Base-by-base conservation (phyloP, 2,329 filamentous ascomycete species). In the Bipolaris gigantea region DNA sequence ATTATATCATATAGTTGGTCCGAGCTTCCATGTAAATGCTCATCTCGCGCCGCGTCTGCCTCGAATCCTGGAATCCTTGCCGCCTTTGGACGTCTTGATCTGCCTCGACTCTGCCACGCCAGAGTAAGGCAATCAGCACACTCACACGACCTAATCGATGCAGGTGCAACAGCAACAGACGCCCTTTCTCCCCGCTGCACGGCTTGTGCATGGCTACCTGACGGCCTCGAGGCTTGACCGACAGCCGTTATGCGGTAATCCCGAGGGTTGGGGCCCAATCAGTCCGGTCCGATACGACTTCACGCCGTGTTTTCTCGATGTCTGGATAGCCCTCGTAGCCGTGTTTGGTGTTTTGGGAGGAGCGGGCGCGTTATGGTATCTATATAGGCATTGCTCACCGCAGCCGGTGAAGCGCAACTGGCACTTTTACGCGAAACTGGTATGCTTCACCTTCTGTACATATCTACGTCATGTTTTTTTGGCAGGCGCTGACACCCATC, bases 291-390 rank as follows among this genome's bases (percentile, higher is more conserved):
- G 93, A 73, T 97, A 91, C 76, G 94, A 99, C 77, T 92, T 99
- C 69, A 97, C 94, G 15, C 93, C 94, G 36, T 99, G 94, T 79
- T 99, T 99, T 72, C 86, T 97, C 67, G 95, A 99, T 73, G 85
- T 96, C 19, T 92, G 90, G 85, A 85, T 97, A 55, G 85, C 89
- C 32, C 77, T 82, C 1, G 89, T 96, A 25, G 90, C 90, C 8
- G 81, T 81, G 13, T 95, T 88, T 77, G 92, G 93, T 15, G 80
- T 97, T 21, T 50, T 97, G 21, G 82, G 88, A 59, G 94, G 94
- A 53, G 81, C 86, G 7, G 81, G 86, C 41, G 91, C 93, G 27
- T 77, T 96, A 38, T 93, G 88, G 85, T 90, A 90, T 79, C 80
- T 97, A 48, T 73, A 92, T 50, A 85, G 81, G 63, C 89, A 85